Base-by-base conservation (phyloP, 2,329 filamentous ascomycete genomes). In the Gnomoniopsis smithogilvyi region DNA sequence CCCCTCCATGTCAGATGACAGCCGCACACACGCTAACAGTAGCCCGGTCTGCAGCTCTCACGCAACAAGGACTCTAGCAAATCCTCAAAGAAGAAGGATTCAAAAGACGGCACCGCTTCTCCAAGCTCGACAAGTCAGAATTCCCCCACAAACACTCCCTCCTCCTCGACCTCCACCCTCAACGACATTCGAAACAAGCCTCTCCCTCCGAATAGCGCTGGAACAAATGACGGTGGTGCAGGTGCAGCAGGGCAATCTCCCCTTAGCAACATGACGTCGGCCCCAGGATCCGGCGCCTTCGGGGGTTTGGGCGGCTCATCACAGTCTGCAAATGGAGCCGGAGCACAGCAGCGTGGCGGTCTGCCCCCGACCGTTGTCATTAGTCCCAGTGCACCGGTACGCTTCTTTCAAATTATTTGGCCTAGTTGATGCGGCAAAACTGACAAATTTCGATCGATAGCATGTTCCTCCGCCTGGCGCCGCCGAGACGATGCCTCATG, bases 401-500 rank as follows among this genome's bases (percentile, higher is more conserved):
- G 89, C 78, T 63, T 52, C n/a, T n/a, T 61, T 54, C 61, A 54
- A 58, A 14, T 38, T 45, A n/a, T 47, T 22, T 7, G 14, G 22
- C 26, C 49, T 10, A 34, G 45, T 34, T 36, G 26, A 10, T 52
- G 53, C 46, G 46, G n/a, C 34, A 60, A 62, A 56, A 59, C 66
- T 70, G 58, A 67, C 60, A 54, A 58, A 49, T 33, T 33, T 45
- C 17, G 14, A 17, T 49, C 46, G 49, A 49, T 66, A 95, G 92
- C 95, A 99, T 77, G 80, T 95, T 48, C 93, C 95, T 53, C 92
- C 92, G 63, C 95, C 95, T 51, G 95, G 95, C 66, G 89, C 93
- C 59, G 90, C 93, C 64, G 95, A 99, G 78, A 97, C 94, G 6
- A 98, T 99, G 94, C 95, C 95, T 54, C 92, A 96, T 70, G 95